Evolutionary conservation across 441 rosid genomes (phyloP), one percentile per base, ranked within the genome.

Genomic region (Bruguiera hainesii): DNA sequence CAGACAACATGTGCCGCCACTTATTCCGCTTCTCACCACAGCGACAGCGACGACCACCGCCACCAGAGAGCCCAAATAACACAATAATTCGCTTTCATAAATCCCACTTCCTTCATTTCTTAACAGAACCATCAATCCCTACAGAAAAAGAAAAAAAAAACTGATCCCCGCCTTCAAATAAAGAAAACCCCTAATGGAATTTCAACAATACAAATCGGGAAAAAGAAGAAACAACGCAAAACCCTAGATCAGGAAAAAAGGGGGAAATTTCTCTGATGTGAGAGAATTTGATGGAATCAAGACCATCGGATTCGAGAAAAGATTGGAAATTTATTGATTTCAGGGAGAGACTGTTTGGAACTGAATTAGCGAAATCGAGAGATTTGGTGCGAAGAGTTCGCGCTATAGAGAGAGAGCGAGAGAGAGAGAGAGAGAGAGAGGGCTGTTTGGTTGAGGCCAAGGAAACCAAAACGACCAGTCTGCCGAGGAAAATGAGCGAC

Each of bases 91-190:
- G 28, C 60, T 56, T 26, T 26, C 60, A 56, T 56, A 23, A 26
- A 56, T 26, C 60, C 26, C 33, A 26, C 60, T 26, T 56, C n/a
- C 25, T 56, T 56, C 60, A 23, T 26, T 26, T 5, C 19, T 56
- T 56, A 19, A 26, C 60, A n/a, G 60, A 56, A 56, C 29, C 61
- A 57, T 57, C 61, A 57, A 57, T 57, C 61, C 61, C 26, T 26
- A 26, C 26, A 26, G 2, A 26, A 26, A 26, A 26, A 26, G 2
- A 26, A 26, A 26, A 8, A 26, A 15, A 6, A 57, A 57, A 16
- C n/a, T 29, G 28, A 29, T 29, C 61, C 16, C 48, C 5, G 1
- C 48, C 48, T 42, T 42, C 39, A 57, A 26, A 56, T 23, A 4
- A 56, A 56, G 8, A 56, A 11, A 57, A 57, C 35, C 61, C 61